Base-by-base conservation (phyloP, 345 rosid genomes). In the Heritiera littoralis region DNA sequence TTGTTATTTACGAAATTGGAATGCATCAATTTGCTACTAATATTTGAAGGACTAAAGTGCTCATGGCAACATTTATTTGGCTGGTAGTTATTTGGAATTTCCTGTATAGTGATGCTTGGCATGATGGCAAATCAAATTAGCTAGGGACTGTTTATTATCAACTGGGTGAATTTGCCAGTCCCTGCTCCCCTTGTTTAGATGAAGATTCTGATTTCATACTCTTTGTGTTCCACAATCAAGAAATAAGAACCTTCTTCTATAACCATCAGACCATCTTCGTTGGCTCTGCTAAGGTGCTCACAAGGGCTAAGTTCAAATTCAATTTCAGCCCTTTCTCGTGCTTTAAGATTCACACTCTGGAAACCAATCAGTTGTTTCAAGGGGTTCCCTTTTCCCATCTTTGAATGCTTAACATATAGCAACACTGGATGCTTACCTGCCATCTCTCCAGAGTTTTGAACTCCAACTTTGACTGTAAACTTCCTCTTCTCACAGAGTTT, bases 261-360 rank as follows among this genome's bases (percentile, higher is more conserved):
- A 55, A 89, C 88, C 93, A 88, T 90, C 13, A 73, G 35, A 72
- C 97, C 98, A 49, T 81, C 74, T 58, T 93, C 90, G 79, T 87
- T 77, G 3, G 87, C 88, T 74, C 78, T 83, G 81, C 88, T 80
- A 35, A 87, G 84, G 73, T 86, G 87, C 56, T 85, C 87, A 8
- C 87, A 86, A 35, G 82, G 86, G 76, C 67, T 86, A 52, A 87
- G 13, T 61, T 80, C 67, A 75, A 84, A 87, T 14, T 78, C 80
- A 63, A 89, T 77, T 72, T 89, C 83, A 10, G 80, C 80, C 28
- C 52, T 84, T 77, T 86, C 83, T n/a, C 85, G 80, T 15, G 87
- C 86, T 68, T 77, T 79, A 3, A 91, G 81, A 55, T 77, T 81
- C 80, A 88, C 88, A 12, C 83, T 85, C 79, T 88, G 84, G 75